Base-by-base conservation (phyloP, 805 yeast species). In the Saccharomycopsis oosterbeekiorum region DNA sequence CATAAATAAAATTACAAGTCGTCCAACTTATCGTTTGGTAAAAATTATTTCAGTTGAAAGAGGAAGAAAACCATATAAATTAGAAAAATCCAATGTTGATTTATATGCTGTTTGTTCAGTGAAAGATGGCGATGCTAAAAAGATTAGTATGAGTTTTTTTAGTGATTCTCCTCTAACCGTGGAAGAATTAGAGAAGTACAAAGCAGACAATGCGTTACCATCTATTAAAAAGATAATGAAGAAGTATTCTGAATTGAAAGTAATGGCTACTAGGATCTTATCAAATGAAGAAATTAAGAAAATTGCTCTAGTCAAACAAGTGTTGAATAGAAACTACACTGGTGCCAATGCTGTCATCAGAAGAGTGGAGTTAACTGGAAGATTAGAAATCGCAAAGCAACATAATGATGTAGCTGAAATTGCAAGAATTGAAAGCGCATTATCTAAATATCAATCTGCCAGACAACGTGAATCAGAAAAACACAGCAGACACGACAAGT, bases 11-110 rank as follows among this genome's bases (percentile, higher is more conserved):
- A 79, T 83, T 55, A 81, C 84, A 12, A 83, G 86, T 37, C 76
- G 78, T 68, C 80, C 86, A 11, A 81, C 82, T 59, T 93, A 94
- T 73, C 80, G 97, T 68, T 80, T 93, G 82, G 96, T 93, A 57
- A 86, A 83, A 69, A 84, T 94, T 54, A 87, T 85, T 66, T 86
- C 82, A 60, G 81, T 88, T 9, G 80, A 80, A 29, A 73, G 75
- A 56, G 79, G 77, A 55, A 56, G 65, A 43, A 78, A 75, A 64
- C 82, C 84, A 17, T 84, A 84, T 69, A 73, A 71, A 41, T 75
- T 82, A 71, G 76, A 80, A 60, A 76, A 75, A 62, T 75, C 80
- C 56, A 76, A 74, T 36, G 83, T 84, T 1, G 82, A 83, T 66
- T 78, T 78, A 67, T 84, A 81, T 66, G 77, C 93, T 66, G 77